Evolutionary conservation across 768 basidiomycete genomes (phyloP).

Genomic region (Phlegmacium glaucopus): DNA sequence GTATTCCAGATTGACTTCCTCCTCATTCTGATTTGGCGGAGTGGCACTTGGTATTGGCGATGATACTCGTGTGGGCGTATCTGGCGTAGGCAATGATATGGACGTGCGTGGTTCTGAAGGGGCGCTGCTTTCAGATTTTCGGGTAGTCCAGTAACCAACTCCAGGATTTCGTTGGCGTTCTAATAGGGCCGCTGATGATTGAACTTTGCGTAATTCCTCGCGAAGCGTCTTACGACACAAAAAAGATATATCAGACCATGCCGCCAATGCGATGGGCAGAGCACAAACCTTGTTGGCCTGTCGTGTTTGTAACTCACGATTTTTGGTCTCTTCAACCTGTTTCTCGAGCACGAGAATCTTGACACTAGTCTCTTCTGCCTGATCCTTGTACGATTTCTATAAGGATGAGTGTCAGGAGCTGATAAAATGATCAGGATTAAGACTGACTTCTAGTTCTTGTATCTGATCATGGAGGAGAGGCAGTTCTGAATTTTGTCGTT

Average conservation of each 20-base stretch:
- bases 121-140: constrained; percentile 31
- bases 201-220: constrained; percentile 94
- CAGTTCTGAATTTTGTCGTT: constrained; percentile 54
- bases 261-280: not conserved
- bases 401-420: not conserved
- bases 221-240: constrained; percentile 62
- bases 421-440: not conserved
- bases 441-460: constrained; percentile 60
- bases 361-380: constrained; percentile 43
- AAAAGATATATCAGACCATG: not conserved
- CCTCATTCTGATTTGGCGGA: constrained; percentile 53
- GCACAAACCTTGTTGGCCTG: constrained; percentile 70
- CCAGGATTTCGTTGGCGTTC: constrained; percentile 93
- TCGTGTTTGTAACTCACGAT: constrained; percentile 67
- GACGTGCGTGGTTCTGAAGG: constrained; percentile 41
- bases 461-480: constrained; percentile 44
- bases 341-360: constrained; percentile 56
- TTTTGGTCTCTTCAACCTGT: constrained; percentile 69
- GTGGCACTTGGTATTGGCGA: constrained; percentile 34
- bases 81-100: constrained; percentile 30
- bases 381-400: constrained; percentile 34
- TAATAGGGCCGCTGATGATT: constrained; percentile 85
- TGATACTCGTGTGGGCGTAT: constrained; percentile 30
- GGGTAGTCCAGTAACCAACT: constrained; percentile 84
- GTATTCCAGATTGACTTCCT: constrained; percentile 95